Evolutionary conservation across 2,329 filamentous ascomycete species (phyloP).

Genomic region (Penicillium sp.): DNA sequence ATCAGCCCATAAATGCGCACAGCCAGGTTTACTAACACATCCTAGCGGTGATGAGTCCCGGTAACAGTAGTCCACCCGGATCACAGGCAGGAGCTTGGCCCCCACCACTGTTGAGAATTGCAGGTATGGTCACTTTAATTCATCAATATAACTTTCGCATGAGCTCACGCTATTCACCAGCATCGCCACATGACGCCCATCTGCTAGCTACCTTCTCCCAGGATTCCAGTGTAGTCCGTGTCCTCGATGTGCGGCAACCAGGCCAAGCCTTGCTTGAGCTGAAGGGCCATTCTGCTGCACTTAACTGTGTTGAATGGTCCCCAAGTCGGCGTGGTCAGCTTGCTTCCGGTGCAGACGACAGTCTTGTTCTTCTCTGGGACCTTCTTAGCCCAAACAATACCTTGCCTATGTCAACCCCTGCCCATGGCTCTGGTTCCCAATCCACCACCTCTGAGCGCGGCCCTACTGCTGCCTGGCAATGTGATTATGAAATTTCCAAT

Average conservation of each 20-base stretch:
- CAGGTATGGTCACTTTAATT: slow-evolving; percentile 33
- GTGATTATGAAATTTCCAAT: slow-evolving; percentile 49
- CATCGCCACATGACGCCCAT: slow-evolving; percentile 92
- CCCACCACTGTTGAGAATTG: slow-evolving; percentile 51
- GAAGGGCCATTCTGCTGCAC: slow-evolving; percentile 76
- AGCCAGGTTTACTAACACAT: not conserved
- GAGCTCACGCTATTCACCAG: slow-evolving; percentile 40
- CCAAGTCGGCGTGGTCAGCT: slow-evolving; percentile 81
- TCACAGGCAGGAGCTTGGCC: slow-evolving; percentile 58
- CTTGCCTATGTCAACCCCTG: slow-evolving; percentile 42
- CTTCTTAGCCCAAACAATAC: slow-evolving; percentile 67
- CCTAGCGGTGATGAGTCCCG: slow-evolving; percentile 47
- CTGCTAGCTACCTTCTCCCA: slow-evolving; percentile 95
- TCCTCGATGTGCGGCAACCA: slow-evolving; percentile 92
- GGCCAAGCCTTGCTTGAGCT: slow-evolving; percentile 93
- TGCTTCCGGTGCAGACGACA: slow-evolving; percentile 89
- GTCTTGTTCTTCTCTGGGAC: slow-evolving; percentile 90
- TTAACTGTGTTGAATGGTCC: slow-evolving; percentile 97
- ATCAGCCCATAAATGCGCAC: too few relatives aligned
- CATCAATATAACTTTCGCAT: not conserved
- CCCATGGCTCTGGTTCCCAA: slow-evolving; percentile 24
- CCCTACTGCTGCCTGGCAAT: slow-evolving; percentile 47
- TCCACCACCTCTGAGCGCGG: slow-evolving; percentile 43
- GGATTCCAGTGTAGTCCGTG: slow-evolving; percentile 87
- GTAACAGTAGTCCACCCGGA: slow-evolving; percentile 68